Base-by-base conservation (phyloP, 2,329 filamentous ascomycete species). In the Claviceps africana region DNA sequence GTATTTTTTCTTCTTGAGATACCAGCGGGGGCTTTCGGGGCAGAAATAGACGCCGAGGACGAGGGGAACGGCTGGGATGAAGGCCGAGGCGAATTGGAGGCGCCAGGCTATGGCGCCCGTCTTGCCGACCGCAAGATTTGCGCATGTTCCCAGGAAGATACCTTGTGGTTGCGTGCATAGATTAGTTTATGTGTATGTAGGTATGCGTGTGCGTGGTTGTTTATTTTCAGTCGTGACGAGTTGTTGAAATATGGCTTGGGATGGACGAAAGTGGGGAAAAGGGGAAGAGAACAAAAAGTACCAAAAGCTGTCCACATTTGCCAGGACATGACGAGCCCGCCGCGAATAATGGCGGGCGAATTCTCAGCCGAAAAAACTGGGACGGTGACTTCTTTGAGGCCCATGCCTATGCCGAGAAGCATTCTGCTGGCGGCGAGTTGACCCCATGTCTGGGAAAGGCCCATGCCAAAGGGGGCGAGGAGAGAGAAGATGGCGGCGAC, bases 21-120 rank as follows among this genome's bases (percentile, higher is more conserved):
- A 77, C 81, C 81, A 86, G 51, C 81, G 73, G 2, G 82, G 81
- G 2, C 78, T 82, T 59, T 84, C 80, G 0, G 81, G 81, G 56
- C 79, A 83, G 56, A 82, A 73, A 56, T 70, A 85, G 28, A 83
- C 69, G 11, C 70, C 66, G 0, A 79, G 17, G 10, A 82, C 62
- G 4, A 86, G 68, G 8, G 81, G 80, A 1, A 86, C 64, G 0
- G 81, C 79, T 1, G 82, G 82, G 37, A 84, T 75, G 48, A 84
- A 79, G 2, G 83, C 80, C 2, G 81, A 82, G 10, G 74, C 81
- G 7, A 85, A 66, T 59, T 83, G 80, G 25, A 84, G 67, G 40
- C 82, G 70, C 83, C 82, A 86, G 6, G 78, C 71, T 39, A 81
- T 76, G 2, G 60, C 60, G n/a, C 78, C 77, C 0, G 73, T 72